Evolutionary conservation across 2,329 filamentous ascomycete species (phyloP).

Genomic region (Colletotrichum eleusines): DNA sequence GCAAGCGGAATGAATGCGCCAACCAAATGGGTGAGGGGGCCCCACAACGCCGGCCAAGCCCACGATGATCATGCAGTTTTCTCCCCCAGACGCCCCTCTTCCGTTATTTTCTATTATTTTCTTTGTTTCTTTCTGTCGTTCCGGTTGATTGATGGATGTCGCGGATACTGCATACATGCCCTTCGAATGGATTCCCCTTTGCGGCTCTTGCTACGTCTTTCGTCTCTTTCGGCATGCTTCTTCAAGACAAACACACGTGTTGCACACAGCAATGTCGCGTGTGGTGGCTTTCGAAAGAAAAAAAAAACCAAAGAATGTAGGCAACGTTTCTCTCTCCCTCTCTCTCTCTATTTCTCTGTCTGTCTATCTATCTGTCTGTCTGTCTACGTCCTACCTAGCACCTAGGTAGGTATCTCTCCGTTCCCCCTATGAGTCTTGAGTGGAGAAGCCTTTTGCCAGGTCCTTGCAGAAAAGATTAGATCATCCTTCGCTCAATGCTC

Average conservation of each 20-base stretch:
- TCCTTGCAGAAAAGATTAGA: conserved; percentile 13
- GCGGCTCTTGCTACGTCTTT: conserved; percentile 18
- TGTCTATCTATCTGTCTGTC: not conserved
- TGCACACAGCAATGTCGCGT: not conserved
- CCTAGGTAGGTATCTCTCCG: not conserved
- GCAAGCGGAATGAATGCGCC: conserved; percentile 32
- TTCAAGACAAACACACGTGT: conserved; percentile 5
- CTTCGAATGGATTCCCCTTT: not conserved
- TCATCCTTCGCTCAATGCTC: conserved; percentile 18
- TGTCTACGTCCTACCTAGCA: no score
- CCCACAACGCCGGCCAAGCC: conserved; percentile 17
- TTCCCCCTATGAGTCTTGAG: not conserved
- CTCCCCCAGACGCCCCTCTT: conserved; percentile 32
- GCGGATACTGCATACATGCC: not conserved
- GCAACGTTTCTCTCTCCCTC: not conserved
- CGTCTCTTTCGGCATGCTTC: conserved; percentile 1
- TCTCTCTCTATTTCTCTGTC: not conserved
- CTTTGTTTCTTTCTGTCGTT: not conserved
- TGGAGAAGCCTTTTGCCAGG: not conserved
- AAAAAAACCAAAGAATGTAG: not conserved
- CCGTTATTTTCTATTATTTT: not conserved
- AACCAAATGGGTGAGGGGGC: conserved; percentile 23
- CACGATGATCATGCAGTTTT: conserved; percentile 19
- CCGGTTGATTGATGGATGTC: not conserved
- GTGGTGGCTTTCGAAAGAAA: not conserved